Conservation (phyloP, 2,329 filamentous ascomycete species). For the Clonostachys sp. region DNA sequence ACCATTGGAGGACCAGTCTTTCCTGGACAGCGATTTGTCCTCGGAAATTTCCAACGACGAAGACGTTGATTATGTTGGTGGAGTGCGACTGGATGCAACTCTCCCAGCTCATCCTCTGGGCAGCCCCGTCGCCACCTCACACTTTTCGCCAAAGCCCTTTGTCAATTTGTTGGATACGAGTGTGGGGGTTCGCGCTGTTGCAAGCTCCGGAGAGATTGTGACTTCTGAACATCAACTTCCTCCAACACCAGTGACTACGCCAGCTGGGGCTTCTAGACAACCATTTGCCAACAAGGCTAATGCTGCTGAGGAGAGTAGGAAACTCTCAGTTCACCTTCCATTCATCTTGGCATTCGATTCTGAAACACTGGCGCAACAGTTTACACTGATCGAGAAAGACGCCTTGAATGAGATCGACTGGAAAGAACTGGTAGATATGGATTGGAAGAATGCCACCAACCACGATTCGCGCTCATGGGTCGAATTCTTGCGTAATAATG, state of each 20-base stretch:
- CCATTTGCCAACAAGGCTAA: not conserved
- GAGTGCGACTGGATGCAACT: too few species aligned
- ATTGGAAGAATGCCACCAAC: slow-evolving; percentile 67
- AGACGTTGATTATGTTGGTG: too few species aligned
- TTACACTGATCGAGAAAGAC: slow-evolving; percentile 82
- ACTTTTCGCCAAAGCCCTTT: too few species aligned
- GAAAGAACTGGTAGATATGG: slow-evolving; percentile 81
- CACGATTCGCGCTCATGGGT: slow-evolving; percentile 73
- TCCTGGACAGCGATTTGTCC: slow-evolving; percentile 54
- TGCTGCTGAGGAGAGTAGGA: slow-evolving; percentile 17
- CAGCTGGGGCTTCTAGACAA: slow-evolving; percentile 8
- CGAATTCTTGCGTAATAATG: slow-evolving; percentile 68
- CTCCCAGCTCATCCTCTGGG: slow-evolving; percentile 28
- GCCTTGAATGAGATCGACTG: slow-evolving; percentile 83
- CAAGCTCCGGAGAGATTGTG: too few species aligned
- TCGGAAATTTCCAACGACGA: slow-evolving; percentile 54
- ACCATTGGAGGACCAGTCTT: slow-evolving; percentile 30
- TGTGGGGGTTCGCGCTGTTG: too few species aligned
- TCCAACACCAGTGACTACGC: slow-evolving; percentile 45
- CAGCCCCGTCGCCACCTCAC: not conserved
- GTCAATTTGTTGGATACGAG: too few species aligned
- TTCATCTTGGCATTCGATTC: slow-evolving; percentile 81
- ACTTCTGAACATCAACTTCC: slow-evolving; percentile 18
- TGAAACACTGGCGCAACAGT: slow-evolving; percentile 73
- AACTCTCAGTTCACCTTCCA: slow-evolving; percentile 60